Evolutionary conservation across 78 protist species (phyloP).

Genomic region (Polysphondylium violaceum): DNA sequence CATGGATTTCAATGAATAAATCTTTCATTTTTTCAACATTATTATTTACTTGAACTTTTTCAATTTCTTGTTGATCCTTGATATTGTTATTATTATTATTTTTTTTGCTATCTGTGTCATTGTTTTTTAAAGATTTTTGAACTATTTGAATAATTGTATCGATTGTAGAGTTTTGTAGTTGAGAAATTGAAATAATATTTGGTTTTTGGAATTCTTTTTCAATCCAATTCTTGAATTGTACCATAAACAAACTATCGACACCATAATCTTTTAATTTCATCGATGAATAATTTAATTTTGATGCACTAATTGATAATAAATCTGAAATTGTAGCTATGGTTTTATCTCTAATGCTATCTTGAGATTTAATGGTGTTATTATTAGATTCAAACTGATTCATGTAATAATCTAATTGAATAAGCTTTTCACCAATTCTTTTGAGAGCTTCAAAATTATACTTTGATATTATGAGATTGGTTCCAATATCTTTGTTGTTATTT

Average conservation of each 20-base stretch:
- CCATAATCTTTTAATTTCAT: constrained; percentile 3
- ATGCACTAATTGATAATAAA: constrained; percentile 3
- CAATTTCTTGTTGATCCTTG: too few relatives aligned
- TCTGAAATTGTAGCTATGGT: neutral
- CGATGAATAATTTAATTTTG: constrained; percentile 4
- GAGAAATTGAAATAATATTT: too few relatives aligned
- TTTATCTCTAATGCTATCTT: neutral
- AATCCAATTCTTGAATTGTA: neutral
- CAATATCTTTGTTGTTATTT: neutral
- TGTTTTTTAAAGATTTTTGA: too few relatives aligned
- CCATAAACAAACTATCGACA: neutral
- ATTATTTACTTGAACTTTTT: too few relatives aligned
- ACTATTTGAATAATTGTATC: too few relatives aligned
- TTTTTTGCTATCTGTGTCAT: too few relatives aligned
- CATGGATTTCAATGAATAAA: too few relatives aligned
- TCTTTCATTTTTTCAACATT: too few relatives aligned
- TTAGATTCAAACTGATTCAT: neutral
- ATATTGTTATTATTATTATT: too few relatives aligned
- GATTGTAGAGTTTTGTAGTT: too few relatives aligned
- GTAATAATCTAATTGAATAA: neutral
- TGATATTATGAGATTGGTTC: neutral
- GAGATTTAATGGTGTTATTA: neutral
- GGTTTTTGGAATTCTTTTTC: constrained; percentile 28
- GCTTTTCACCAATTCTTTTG: neutral
- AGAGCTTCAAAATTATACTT: neutral